Base-by-base conservation (phyloP, 768 basidiomycete species). In the Wakefieldia striispora region DNA sequence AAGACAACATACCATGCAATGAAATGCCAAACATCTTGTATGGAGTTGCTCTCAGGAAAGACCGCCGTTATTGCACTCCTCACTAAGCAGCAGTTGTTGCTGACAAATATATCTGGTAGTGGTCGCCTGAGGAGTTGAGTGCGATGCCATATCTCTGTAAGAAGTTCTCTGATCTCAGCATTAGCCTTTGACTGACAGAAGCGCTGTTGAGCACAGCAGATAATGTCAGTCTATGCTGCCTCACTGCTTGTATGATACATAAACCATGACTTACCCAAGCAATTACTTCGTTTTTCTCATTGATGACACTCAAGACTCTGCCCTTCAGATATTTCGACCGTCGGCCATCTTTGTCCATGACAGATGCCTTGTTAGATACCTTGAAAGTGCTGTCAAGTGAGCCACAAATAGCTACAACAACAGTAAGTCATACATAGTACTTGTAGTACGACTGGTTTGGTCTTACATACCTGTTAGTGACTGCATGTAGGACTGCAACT, bases 1-100 rank as follows among this genome's bases (percentile, higher is more conserved):
- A 26, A 26, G 26, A 26, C 26, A 6, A 26, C 8, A 8, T 26
- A 62, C 59, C 63, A 34, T 21, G 43, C 43, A 8, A 56, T 34
- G n/a, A 60, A 57, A 21, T 64, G 63, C 48, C 49, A 61, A 0
- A 63, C 53, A 40, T 64, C 54, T 0, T 56, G 54, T 0, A 50
- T 20, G 6, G 50, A 40, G 9, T 24, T 33, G 0, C 23, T 43
- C 4, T 48, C 16, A 0, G 51, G 51, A 21, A 64, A 47, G 1
- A 43, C 50, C 1, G 29, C 12, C 12, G 26, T 9, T 3, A 63
- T 21, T 0, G 57, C 50, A 4, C 11, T 37, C 14, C 39, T 34
- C 1, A 61, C 47, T 13, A 52, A 49, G 45, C 61, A 65, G 45
- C 63, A 63, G 31, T 65, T 65, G 24, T 65, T 56, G 0, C 23